Evolutionary conservation across 2,329 filamentous ascomycete species (phyloP).

Genomic region (Ophiostoma angusticollis): DNA sequence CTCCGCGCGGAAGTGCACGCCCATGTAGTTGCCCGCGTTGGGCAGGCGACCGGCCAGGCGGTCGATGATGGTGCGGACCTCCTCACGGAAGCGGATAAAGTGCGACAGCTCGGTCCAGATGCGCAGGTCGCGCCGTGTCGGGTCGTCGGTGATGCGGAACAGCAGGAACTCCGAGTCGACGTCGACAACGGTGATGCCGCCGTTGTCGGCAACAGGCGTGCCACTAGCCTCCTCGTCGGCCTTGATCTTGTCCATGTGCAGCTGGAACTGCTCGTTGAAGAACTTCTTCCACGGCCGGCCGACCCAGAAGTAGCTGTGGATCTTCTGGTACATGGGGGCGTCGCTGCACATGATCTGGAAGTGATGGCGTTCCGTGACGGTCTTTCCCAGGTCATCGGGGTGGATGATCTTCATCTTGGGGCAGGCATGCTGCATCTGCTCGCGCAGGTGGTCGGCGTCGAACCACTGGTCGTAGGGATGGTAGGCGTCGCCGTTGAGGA

Average conservation of each 20-base stretch:
- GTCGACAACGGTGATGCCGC: conserved; percentile 20
- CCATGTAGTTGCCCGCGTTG: conserved; percentile 17
- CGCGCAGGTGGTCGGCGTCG: conserved; percentile 19
- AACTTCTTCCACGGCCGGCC: conserved; percentile 19
- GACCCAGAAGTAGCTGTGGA: conserved; percentile 21
- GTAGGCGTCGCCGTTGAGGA: conserved; percentile 20
- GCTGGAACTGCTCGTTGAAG: conserved; percentile 11
- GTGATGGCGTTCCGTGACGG: conserved; percentile 14
- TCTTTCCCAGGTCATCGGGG: conserved; percentile 12
- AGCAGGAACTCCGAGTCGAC: conserved; percentile 21
- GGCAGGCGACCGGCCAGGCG: conserved; percentile 16
- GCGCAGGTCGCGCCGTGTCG: conserved; percentile 20
- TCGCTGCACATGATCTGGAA: conserved; percentile 16
- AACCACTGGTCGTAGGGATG: conserved; percentile 24
- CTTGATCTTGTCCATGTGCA: conserved; percentile 4
- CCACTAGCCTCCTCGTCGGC: conserved; percentile 5
- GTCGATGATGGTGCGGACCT: conserved; percentile 17
- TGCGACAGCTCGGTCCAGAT: conserved; percentile 23
- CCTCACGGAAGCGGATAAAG: conserved; percentile 21
- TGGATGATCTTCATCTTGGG: conserved; percentile 22
- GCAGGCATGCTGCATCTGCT: conserved; percentile 16
- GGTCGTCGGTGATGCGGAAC: conserved; percentile 25
- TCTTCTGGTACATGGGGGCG: conserved; percentile 16
- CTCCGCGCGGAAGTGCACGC: conserved; percentile 25
- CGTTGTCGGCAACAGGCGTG: conserved; percentile 4